These are phyloP conservation scores for Saccharomycopsis hybrid DNA, from an alignment of 1,139 yeast genomes.

Conservation along the genomic window DNA sequence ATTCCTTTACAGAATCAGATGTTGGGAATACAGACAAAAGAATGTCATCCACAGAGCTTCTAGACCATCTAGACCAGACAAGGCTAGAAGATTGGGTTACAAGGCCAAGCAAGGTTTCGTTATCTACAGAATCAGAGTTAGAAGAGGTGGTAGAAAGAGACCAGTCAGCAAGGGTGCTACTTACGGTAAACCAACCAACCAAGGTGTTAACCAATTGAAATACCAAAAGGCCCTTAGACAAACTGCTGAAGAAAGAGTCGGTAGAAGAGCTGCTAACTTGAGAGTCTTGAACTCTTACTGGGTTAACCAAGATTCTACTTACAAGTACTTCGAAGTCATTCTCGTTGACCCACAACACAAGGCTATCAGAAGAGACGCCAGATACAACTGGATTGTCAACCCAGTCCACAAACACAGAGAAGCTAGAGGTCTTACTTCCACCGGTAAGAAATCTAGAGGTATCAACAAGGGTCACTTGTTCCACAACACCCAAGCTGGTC, in stretches of 20 bases:
- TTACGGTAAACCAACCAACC: constrained; percentile 99
- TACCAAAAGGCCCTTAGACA: constrained; percentile 98
- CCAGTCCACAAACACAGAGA: constrained; percentile 99
- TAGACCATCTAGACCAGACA: constrained; percentile 99
- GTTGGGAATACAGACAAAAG: constrained; percentile 99
- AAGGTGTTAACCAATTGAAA: constrained; percentile 98
- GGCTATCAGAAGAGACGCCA: constrained; percentile 98
- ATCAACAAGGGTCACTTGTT: constrained; percentile 99
- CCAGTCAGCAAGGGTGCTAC: constrained; percentile 99
- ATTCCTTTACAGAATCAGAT: constrained; percentile 98
- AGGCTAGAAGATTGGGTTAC: constrained; percentile 99
- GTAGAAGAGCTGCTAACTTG: constrained; percentile 97
- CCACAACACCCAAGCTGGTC: constrained; percentile 98
- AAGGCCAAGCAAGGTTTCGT: constrained; percentile 99
- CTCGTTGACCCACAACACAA: constrained; percentile 96
- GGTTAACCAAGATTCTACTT: constrained; percentile 99
- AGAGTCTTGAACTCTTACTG: constrained; percentile 99
- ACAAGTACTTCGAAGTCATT: constrained; percentile 98
- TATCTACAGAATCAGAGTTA: constrained; percentile 97
- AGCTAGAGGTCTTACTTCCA: constrained; percentile 96
- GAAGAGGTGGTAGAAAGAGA: constrained; percentile 99
- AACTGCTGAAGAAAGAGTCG: constrained; percentile 99
- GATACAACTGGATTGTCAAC: constrained; percentile 99
- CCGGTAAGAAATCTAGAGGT: constrained; percentile 99
- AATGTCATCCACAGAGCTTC: constrained; percentile 98